Conservation (phyloP, 306 rosid species). For the Hippophae tibetana region DNA sequence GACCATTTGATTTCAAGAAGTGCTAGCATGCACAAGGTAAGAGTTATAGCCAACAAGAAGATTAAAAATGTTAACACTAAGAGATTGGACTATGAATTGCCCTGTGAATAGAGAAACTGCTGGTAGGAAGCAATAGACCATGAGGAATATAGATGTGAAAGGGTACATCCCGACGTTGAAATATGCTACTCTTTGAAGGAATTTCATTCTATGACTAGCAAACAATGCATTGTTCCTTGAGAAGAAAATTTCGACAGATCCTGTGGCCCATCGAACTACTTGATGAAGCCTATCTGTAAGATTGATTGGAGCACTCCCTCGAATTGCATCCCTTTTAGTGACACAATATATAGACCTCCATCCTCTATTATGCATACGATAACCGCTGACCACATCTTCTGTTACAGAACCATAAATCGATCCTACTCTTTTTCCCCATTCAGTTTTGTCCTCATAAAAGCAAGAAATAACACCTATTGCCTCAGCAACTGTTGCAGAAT, state of each 20-base stretch:
- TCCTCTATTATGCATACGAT: constrained; percentile 85
- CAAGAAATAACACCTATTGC: constrained; percentile 77
- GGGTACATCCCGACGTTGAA: constrained; percentile 90
- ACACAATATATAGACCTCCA: constrained; percentile 84
- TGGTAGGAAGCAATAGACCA: constrained; percentile 71
- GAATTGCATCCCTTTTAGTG: constrained; percentile 69
- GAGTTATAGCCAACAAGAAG: constrained; percentile 59
- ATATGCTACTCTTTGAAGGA: constrained; percentile 77
- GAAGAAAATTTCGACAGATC: constrained; percentile 79
- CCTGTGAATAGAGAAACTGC: constrained; percentile 73
- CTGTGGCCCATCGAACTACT: constrained; percentile 85
- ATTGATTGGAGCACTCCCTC: constrained; percentile 82
- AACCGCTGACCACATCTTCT: constrained; percentile 85
- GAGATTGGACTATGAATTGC: constrained; percentile 65
- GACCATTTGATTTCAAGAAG: constrained; percentile 77
- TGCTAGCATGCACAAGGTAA: constrained; percentile 68
- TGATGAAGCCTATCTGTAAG: constrained; percentile 78
- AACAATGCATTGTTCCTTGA: constrained; percentile 65
- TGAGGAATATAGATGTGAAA: constrained; percentile 70
- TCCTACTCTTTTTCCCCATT: constrained; percentile 84
- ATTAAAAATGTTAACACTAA: constrained; percentile 50
- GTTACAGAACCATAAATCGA: constrained; percentile 96
- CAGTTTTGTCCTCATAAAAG: constrained; percentile 78
- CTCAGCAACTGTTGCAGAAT: constrained; percentile 77
- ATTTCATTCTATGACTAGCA: constrained; percentile 70